phyloP scores from a whole-genome alignment of 1,284 basidiomycete genomes.

The Amylostereum areolatum region DNA sequence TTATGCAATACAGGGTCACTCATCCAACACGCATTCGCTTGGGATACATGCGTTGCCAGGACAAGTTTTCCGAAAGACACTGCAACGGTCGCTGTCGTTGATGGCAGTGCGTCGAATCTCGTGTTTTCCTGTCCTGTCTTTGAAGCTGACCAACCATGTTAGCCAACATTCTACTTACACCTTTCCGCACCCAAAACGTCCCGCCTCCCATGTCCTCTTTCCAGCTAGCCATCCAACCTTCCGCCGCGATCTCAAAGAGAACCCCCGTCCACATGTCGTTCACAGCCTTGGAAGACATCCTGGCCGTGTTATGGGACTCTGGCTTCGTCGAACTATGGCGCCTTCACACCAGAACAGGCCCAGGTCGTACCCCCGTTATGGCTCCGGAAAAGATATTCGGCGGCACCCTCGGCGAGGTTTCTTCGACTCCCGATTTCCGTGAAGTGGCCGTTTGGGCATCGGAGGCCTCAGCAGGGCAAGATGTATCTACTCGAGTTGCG shows the following conservation, averaged over 20 bases:
- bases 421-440: conserved; percentile 22
- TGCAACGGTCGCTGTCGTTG: conserved; percentile 86
- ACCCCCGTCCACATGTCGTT: conserved; percentile 55
- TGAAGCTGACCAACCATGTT: not conserved
- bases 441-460: conserved; percentile 30
- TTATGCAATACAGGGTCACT: conserved; percentile 35
- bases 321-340: conserved; percentile 66
- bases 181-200: conserved; percentile 90
- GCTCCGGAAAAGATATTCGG: conserved; percentile 52
- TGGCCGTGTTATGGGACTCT: conserved; percentile 67
- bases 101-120: conserved; percentile 63
- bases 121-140: not conserved
- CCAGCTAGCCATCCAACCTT: conserved; percentile 40
- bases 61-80: conserved; percentile 70
- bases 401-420: conserved; percentile 22
- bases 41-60: conserved; percentile 70
- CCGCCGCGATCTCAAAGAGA: conserved; percentile 12
- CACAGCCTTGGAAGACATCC: conserved; percentile 47
- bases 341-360: conserved; percentile 55
- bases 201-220: conserved; percentile 93
- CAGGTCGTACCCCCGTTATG: conserved; percentile 60
- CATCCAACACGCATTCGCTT: conserved; percentile 64
- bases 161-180: conserved; percentile 82
- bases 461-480: not conserved
- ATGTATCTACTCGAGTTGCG: conserved; percentile 10